Base-by-base conservation (phyloP, 1,139 yeast genomes). In the Kodamaea ohmeri region DNA sequence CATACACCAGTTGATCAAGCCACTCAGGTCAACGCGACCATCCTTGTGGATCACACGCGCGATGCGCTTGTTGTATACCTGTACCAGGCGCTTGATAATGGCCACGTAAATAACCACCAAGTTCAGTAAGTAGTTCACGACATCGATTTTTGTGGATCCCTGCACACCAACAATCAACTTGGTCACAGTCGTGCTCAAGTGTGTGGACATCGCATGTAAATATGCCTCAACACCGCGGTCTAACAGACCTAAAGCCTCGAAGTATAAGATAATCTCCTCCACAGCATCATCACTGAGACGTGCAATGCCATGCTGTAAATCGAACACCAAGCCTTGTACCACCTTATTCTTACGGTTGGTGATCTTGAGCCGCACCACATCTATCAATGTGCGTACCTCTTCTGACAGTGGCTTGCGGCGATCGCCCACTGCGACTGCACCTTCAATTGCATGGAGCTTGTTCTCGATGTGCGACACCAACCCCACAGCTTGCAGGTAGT, bases 1-100 rank as follows among this genome's bases (percentile, higher is more conserved):
- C 39, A 77, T 74, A 32, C 86, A 79, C 96, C 96, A 88, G 63
- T 67, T 65, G 37, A 70, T 64, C 41, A 71, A 61, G 5, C 73
- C 73, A 52, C 71, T 63, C 1, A 73, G 65, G 45, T 70, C 73
- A 12, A 65, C 66, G 9, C 48, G 50, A 1, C 53, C 58, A 13
- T 57, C 53, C 37, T 49, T 53, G 39, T 55, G 57, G 31, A 69
- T 46, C 4, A 69, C 54, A 0, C 69, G 68, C 15, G 58, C 57
- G 16, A 70, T 64, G 36, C 65, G 59, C 13, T 51, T 49, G 40
- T 63, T 60, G 47, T 67, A 68, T 2, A 60, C 60, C 32, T 46
- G 41, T 1, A 67, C 61, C 1, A 73, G 67, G 37, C 68, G 52
- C 40, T 63, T 65, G 42, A 70, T 58, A 4, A 70, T 57, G 11